These are phyloP conservation scores for Hypomontagnella submonticulosa DNA, from an alignment of 495 filamentous ascomycete species.

Conservation along the genomic window DNA sequence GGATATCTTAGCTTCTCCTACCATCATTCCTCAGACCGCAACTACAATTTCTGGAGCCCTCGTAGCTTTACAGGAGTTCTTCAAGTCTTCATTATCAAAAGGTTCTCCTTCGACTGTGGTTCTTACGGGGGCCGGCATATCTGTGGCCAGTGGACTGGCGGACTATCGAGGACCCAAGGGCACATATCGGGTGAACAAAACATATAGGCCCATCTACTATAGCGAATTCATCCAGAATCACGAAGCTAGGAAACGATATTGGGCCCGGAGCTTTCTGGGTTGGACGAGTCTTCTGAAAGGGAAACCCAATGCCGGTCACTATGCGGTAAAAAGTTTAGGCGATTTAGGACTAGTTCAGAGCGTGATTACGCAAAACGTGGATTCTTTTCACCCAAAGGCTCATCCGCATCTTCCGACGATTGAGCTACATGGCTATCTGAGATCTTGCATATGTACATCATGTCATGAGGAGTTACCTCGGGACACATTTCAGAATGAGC, in stretches of 20 bases:
- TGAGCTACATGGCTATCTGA: constrained; percentile 91
- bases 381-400: constrained; percentile 85
- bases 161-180: constrained; percentile 92
- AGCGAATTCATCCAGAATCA: constrained; percentile 85
- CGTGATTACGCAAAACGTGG: constrained; percentile 96
- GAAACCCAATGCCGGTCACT: constrained; percentile 82
- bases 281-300: constrained; percentile 84
- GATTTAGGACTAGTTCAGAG: constrained; percentile 75
- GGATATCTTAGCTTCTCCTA: constrained; percentile 79
- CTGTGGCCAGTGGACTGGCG: constrained; percentile 89
- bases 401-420: constrained; percentile 80
- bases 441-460: constrained; percentile 82
- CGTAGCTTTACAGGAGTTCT: constrained; percentile 77
- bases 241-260: constrained; percentile 92
- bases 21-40: constrained; percentile 76
- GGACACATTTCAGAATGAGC: constrained; percentile 76
- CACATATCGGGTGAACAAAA: constrained; percentile 90
- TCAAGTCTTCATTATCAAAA: constrained; percentile 66
- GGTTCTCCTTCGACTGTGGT: constrained; percentile 68
- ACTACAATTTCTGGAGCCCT: constrained; percentile 76
- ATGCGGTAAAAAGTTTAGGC: constrained; percentile 76
- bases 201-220: constrained; percentile 91
- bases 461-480: constrained; percentile 75
- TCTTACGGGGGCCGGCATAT: constrained; percentile 91
- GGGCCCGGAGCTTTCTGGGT: constrained; percentile 93